Evolutionary conservation across 331 rosid species (phyloP).

Genomic region (Cucumis variabilis): DNA sequence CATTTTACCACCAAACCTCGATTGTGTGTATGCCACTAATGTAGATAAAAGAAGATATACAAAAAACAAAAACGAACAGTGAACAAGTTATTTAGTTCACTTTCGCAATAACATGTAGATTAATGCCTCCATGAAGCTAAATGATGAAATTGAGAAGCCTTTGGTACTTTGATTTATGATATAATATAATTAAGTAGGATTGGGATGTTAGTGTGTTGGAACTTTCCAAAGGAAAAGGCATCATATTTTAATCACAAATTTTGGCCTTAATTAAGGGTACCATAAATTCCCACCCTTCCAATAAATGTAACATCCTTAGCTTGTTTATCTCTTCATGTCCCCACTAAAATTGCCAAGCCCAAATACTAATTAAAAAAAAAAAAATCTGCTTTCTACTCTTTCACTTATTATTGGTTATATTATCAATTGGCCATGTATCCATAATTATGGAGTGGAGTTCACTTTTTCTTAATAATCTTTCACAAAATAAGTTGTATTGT

Average conservation of each 20-base stretch:
- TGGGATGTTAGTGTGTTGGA: background rate
- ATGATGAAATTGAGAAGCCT: background rate
- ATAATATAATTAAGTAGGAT: background rate
- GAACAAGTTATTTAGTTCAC: background rate
- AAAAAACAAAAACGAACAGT: background rate
- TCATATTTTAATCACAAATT: slow-evolving; percentile 6
- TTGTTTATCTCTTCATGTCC: background rate
- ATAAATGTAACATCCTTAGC: background rate
- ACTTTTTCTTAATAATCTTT: too few relatives aligned
- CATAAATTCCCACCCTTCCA: background rate
- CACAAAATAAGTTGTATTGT: background rate
- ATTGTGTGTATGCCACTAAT: too few relatives aligned
- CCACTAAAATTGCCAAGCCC: background rate
- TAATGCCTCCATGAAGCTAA: background rate
- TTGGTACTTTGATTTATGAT: background rate
- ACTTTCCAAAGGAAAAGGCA: background rate
- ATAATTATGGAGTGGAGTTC: background rate
- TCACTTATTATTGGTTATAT: background rate
- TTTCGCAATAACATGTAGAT: background rate
- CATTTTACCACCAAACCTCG: too few relatives aligned
- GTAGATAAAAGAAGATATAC: too few relatives aligned
- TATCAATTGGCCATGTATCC: background rate
- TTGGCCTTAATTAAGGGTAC: background rate
- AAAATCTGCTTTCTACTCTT: background rate
- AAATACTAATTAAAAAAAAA: background rate